Conservation (phyloP, 495 filamentous ascomycete genomes). For the Margaritispora aquatica region DNA sequence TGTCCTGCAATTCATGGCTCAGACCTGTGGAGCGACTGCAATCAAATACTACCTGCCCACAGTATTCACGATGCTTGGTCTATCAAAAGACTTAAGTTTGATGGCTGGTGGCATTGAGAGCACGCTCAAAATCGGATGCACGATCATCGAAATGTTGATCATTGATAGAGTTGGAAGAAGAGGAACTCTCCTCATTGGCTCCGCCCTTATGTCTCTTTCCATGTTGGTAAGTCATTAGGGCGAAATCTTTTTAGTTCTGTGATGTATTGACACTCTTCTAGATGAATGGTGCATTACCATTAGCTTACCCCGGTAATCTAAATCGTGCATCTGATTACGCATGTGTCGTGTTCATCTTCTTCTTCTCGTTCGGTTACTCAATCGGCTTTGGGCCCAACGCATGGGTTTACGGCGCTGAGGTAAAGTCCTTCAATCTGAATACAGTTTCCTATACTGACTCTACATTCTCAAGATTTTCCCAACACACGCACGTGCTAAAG, state of each 20-base stretch:
- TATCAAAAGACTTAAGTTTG: conserved; percentile 55
- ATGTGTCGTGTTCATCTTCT: conserved; percentile 50
- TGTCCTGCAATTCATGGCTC: conserved; percentile 64
- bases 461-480: conserved; percentile 63
- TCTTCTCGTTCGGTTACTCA: conserved; percentile 50
- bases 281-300: conserved; percentile 47
- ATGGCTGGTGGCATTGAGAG: conserved; percentile 32
- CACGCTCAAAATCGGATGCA: conserved; percentile 43
- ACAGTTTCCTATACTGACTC: conserved; percentile 63
- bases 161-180: conserved; percentile 56
- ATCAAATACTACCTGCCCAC: conserved; percentile 31
- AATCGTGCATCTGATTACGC: conserved; percentile 42
- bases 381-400: conserved; percentile 50
- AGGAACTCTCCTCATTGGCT: conserved; percentile 48
- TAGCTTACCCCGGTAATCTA: conserved; percentile 42
- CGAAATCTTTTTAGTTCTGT: background rate
- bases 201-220: conserved; percentile 47
- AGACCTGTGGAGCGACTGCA: conserved; percentile 40
- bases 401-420: conserved; percentile 55
- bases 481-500: conserved; percentile 53
- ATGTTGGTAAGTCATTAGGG: conserved; percentile 30
- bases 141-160: conserved; percentile 60
- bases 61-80: conserved; percentile 60
- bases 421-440: conserved; percentile 35
- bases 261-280: conserved; percentile 15